Evolutionary conservation across 345 rosid species (phyloP), one percentile per base, ranked within the genome.

Genomic region (Citrus mangshanensis): DNA sequence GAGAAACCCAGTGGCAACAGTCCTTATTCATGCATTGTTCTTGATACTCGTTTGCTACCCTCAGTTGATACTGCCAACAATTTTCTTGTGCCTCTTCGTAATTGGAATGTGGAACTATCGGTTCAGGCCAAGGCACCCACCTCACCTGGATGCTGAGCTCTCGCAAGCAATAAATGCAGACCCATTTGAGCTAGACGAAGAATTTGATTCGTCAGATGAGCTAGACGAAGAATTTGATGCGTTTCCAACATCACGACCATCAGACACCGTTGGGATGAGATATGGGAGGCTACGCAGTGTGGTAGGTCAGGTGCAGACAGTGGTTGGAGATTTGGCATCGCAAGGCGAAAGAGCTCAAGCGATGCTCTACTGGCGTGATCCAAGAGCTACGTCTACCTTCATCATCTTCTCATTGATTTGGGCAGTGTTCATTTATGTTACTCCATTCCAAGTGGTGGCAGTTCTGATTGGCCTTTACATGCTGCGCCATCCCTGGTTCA

Each of bases 91-190:
- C 86, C 92, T 96, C 25, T 96, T 93, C 67, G 85, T 93, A 54
- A 89, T 94, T 69, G 99, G 99, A 49, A 85, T 96, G 22, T 94
- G 98, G 97, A 91, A 96, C 76, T 96, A 94, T 82, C 87, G 99
- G 74, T 88, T 85, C 87, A 87, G 97, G 83, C 91, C 95, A 8
- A 93, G 93, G 80, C 87, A 91, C 70, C 98, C 98, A 0, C 98
- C 99, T n/a, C 91, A 91, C 87, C 90, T 94, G 98, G 98, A 96
- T 79, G 86, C 92, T 16, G 84, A 90, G 27, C 89, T 96, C n/a
- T 96, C 99, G 2, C 91, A 87, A 77, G 99, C 98, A 35, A 92
- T 89, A 79, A 78, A 68, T 7, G 81, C 85, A 0, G 87, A 87
- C 59, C 98, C 95, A 34, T 0, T 0, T 34, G 37, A 34, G 37